Base-by-base conservation (phyloP, 345 rosid genomes). In the Mallotus nudiflorus region DNA sequence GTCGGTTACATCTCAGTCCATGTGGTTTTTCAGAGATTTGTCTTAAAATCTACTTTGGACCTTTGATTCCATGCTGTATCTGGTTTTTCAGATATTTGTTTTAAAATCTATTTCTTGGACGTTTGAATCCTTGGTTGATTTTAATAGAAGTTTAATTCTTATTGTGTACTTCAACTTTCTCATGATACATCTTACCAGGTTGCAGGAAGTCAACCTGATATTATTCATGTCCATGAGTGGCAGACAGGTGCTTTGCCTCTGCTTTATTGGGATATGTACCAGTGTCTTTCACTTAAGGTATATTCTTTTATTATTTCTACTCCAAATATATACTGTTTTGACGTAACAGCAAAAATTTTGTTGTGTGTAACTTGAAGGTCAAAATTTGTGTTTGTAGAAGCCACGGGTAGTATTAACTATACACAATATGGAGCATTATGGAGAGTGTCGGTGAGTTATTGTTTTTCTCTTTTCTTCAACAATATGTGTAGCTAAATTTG, bases 241-340 rank as follows among this genome's bases (percentile, higher is more conserved):
- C 90, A 86, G 71, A 83, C 81, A 4, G 75, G 90, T 72, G 87
- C 79, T 54, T 72, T 84, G 68, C 85, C 85, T 67, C 76, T 86
- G 62, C 86, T 86, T 78, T 84, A 76, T 78, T 86, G 90, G 90
- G 90, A 86, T 63, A 78, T 86, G 86, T 86, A 86, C 67, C 81
- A 70, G 6, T 22, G 53, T 67, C 85, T 84, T 55, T 84, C 87
- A 24, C 84, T 84, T 39, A 80, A 77, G 85, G 90, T 84, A 65
- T 49, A n/a, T 48, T 63, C 62, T 33, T 67, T 59, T 54, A 19
- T 46, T 40, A 31, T 55, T 37, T 1, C 22, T 44, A 18, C 11
- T 52, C 55, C 33, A 5, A 33, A 67, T 11, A 28, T 40, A 57
- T 59, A 28, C 33, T 29, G 20, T 57, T 24, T 45, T 40, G 45